Evolutionary conservation across 441 rosid genomes (phyloP), one percentile per base, ranked within the genome.

Genomic region (Pelargonium myrrhifolium): DNA sequence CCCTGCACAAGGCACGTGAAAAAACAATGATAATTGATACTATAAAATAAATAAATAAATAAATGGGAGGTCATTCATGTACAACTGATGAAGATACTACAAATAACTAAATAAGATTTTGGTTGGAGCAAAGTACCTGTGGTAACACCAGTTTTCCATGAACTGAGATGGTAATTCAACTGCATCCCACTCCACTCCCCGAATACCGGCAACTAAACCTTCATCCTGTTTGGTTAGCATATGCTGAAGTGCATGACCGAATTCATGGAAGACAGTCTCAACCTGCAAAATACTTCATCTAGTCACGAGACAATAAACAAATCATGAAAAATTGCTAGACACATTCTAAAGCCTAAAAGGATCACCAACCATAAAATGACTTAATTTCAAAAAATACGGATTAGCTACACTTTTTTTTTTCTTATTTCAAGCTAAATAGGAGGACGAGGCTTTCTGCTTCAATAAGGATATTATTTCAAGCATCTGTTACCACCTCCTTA

Each of bases 111-210:
- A n/a, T 49, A n/a, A 49, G 51, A 26, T 64, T 72, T 64, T 60
- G 45, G n/a, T 51, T 56, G 59, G 63, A 51, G 22, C 15, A 26
- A 11, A 55, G 61, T 71, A 89, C 98, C 92, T 88, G 76, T 89
- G 98, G 84, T 89, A 90, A 79, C 98, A 93, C 98, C 98, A 93
- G 69, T 93, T 93, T 79, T 93, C 97, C 98, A 93, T 93, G 77
- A 93, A 93, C 62, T 93, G 98, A 15, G 97, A 93, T 45, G 97
- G 97, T 72, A 93, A 77, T 78, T 93, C 98, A 76, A 93, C 89
- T 21, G 98, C 98, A 77, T 93, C 97, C 98, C 97, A 90, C 73
- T 93, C 97, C 51, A 93, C 79, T 65, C 90, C 92, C 22, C 97
- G 83, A 55, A 84, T 87, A 73, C 98, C 98, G 82, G 98, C 82